These are phyloP conservation scores for Mycosarcoma mackinlayi DNA, from an alignment of 1,284 basidiomycete species.

Conservation along the genomic window DNA sequence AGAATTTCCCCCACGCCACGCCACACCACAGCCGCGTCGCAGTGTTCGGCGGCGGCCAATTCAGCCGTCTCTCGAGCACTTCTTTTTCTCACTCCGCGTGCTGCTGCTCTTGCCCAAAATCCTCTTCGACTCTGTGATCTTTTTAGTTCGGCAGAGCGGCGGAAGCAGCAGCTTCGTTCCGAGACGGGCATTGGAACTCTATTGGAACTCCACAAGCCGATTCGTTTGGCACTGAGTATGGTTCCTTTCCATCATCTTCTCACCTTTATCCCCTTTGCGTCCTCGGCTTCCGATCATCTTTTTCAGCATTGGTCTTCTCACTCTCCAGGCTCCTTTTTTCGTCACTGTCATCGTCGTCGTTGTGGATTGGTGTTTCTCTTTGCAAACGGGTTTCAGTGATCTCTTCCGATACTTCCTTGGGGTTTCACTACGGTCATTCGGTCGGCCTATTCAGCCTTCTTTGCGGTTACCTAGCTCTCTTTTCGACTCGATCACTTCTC, in stretches of 20 bases:
- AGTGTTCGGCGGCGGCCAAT: too few species aligned
- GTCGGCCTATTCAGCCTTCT: background rate
- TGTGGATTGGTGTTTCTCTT: constrained; percentile 6
- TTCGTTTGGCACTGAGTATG: too few species aligned
- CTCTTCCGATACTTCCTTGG: background rate
- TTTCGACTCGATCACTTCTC: too few species aligned
- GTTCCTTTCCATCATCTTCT: constrained; percentile 2
- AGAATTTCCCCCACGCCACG: too few species aligned
- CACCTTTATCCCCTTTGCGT: background rate
- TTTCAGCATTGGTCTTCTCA: constrained; percentile 1
- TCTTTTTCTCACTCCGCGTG: background rate
- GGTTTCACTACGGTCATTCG: constrained; percentile 2
- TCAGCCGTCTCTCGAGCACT: background rate
- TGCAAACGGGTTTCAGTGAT: constrained; percentile 7
- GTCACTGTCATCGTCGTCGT: background rate
- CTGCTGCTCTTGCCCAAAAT: background rate
- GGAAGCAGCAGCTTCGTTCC: too few species aligned
- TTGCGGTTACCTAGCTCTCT: too few species aligned
- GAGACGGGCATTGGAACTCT: too few species aligned
- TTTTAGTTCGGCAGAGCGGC: too few species aligned
- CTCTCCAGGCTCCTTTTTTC: background rate
- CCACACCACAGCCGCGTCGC: too few species aligned
- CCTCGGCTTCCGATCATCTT: too few species aligned
- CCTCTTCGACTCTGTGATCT: too few species aligned
- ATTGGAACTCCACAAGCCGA: too few species aligned